Evolutionary conservation across 148 eudicot species (phyloP).

Genomic region (Drosera capensis): DNA sequence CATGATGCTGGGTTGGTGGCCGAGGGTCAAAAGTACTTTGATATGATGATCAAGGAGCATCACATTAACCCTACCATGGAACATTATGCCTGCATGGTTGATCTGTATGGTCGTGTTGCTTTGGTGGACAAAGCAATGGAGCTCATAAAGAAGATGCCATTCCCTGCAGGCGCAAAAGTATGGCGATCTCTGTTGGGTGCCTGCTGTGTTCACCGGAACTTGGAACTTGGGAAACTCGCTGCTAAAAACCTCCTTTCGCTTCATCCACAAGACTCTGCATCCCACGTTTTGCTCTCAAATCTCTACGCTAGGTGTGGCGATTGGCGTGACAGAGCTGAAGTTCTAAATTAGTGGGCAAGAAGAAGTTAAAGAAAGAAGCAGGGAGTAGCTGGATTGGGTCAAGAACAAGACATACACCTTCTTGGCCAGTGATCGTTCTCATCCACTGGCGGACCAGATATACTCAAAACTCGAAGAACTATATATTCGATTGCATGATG

Average conservation of each 20-base stretch:
- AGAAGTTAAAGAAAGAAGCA: conserved; percentile 74
- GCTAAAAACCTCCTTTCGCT: conserved; percentile 69
- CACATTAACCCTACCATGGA: conserved; percentile 56
- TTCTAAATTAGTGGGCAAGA: conserved; percentile 58
- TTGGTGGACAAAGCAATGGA: conserved; percentile 64
- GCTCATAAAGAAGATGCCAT: conserved; percentile 59
- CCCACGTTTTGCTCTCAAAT: conserved; percentile 75
- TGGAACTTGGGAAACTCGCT: conserved; percentile 63
- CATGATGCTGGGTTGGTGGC: conserved; percentile 70
- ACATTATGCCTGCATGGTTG: conserved; percentile 94
- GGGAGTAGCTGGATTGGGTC: conserved; percentile 93
- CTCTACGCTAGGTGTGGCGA: conserved; percentile 64
- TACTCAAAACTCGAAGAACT: conserved; percentile 67
- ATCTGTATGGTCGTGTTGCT: conserved; percentile 77
- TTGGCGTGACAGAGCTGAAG: conserved; percentile 61
- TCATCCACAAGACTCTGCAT: conserved; percentile 71
- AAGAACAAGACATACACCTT: conserved; percentile 67
- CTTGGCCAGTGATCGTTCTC: conserved; percentile 81
- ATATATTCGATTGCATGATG: conserved; percentile 38
- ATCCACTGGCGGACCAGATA: conserved; percentile 61
- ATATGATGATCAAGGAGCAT: conserved; percentile 55
- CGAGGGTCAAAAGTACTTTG: conserved; percentile 65
- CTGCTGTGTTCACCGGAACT: conserved; percentile 52
- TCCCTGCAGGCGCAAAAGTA: conserved; percentile 55
- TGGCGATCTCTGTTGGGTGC: conserved; percentile 88